phyloP scores from a whole-genome alignment of 495 filamentous ascomycete genomes.

The Amniculicola lignicola region DNA sequence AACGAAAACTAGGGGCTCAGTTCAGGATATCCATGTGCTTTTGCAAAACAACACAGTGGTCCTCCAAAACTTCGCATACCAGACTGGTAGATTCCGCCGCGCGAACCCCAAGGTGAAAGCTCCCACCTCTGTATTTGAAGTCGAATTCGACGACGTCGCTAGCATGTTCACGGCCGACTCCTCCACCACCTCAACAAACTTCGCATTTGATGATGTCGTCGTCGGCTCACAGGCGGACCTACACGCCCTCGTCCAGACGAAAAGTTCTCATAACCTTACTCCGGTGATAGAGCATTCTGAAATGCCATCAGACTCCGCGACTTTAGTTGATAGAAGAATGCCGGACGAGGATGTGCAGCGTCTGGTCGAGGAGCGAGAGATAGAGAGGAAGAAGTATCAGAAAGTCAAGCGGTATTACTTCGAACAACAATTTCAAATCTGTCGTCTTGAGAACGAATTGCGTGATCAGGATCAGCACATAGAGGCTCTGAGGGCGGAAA shows the following conservation, averaged over 20 bases:
- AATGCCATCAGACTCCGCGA: not conserved
- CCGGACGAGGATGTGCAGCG: not conserved
- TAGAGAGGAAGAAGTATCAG: not conserved
- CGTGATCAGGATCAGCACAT: no score
- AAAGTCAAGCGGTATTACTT: not conserved
- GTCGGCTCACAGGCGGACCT: not conserved
- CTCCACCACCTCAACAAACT: slow-evolving; percentile 3
- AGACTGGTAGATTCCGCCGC: not conserved
- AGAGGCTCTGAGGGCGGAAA: not conserved
- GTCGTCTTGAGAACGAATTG: no score
- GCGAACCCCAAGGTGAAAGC: slow-evolving; percentile 5
- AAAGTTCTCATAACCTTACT: not conserved
- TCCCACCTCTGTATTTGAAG: slow-evolving; percentile 2
- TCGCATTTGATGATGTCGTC: slow-evolving; percentile 1
- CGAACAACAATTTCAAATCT: not conserved
- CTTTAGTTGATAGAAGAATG: not conserved
- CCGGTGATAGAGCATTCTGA: not conserved
- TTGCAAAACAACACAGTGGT: slow-evolving; percentile 1
- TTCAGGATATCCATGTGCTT: not conserved
- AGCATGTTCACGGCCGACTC: slow-evolving; percentile 4
- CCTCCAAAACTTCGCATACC: not conserved
- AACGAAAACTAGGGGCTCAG: not conserved
- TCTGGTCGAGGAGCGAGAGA: not conserved
- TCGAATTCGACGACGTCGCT: not conserved
- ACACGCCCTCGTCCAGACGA: not conserved